Evolutionary conservation across 139 green algal genomes (phyloP), one percentile per base, ranked within the genome.

Genomic region (Chlorella sp.): DNA sequence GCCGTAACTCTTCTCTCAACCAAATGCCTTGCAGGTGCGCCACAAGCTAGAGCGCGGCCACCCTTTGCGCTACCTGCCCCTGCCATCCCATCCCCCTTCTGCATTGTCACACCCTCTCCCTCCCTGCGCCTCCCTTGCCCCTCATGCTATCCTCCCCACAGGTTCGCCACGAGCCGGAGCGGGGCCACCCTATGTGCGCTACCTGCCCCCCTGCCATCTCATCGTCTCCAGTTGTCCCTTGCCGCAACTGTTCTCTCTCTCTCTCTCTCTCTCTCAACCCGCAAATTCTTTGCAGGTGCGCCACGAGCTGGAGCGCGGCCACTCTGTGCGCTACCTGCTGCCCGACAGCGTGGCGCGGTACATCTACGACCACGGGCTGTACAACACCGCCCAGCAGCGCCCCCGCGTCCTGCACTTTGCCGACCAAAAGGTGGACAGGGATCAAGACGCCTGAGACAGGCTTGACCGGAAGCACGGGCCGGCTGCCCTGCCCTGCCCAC

Each of bases 121-220:
- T 71, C 21, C 64, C 2, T 28, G 21, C 64, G 14, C 60, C 60
- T 68, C 60, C 60, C 60, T 68, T 71, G 11, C 64, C 22, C 64
- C 64, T 14, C 64, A 71, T 71, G 64, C 64, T 28, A 26, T 71
- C 21, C 64, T 28, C 24, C 60, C 30, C 30, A n/a, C n/a, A 89
- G 64, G 88, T 95, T 15, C 85, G 93, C 37, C 68, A 89, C 26
- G 86, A 95, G 42, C 53, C 95, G 61, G 76, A 91, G 83, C 89
- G 88, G 64, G 90, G 90, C 28, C 83, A 87, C 34, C 81, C 86
- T n/a, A n/a, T 15, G 86, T 95, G 30, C 82, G 86, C 18, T 92
- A 91, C 61, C 75, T 95, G 34, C 48, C 92, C n/a, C 85, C 88
- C 53, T n/a, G n/a, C n/a, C n/a, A n/a, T n/a, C n/a, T n/a, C n/a